Evolutionary conservation across 805 yeast genomes (phyloP).

Genomic region (Lipomyces kockii): DNA sequence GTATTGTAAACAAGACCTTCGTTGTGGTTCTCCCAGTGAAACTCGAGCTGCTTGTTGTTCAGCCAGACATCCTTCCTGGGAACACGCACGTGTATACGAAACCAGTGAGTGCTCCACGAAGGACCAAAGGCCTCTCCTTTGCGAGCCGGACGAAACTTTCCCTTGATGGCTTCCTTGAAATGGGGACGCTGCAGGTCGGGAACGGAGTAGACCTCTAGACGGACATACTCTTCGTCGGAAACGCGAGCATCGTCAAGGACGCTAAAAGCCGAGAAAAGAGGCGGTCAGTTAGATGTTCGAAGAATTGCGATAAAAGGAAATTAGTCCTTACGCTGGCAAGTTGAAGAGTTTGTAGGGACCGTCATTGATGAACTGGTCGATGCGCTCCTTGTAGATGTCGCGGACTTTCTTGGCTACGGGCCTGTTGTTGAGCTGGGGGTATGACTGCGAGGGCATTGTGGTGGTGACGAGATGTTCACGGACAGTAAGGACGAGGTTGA

Average conservation of each 20-base stretch:
- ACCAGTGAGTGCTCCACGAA: conserved; percentile 97
- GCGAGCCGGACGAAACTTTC: conserved; percentile 46
- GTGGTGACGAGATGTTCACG: neutral
- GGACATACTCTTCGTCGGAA: conserved; percentile 56
- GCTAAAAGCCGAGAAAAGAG: conserved; percentile 9
- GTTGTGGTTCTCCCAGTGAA: conserved; percentile 67
- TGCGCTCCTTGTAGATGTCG: conserved; percentile 68
- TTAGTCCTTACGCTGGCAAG: conserved; percentile 60
- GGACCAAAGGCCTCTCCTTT: conserved; percentile 88
- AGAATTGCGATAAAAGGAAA: neutral
- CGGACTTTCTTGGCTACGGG: conserved; percentile 82
- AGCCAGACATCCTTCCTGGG: conserved; percentile 52
- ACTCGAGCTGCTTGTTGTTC: conserved; percentile 31
- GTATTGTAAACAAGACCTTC: conserved; percentile 81
- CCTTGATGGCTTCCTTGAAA: conserved; percentile 61
- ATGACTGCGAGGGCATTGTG: conserved; percentile 24
- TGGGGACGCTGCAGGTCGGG: conserved; percentile 70
- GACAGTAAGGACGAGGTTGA: neutral
- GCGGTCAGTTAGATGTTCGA: conserved; percentile 4
- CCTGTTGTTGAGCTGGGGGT: conserved; percentile 50
- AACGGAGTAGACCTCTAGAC: conserved; percentile 71
- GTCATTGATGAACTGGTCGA: conserved; percentile 72
- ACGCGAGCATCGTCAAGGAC: conserved; percentile 70
- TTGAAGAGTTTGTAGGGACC: conserved; percentile 77
- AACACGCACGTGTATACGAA: conserved; percentile 65